Evolutionary conservation across 1,284 basidiomycete species (phyloP), one percentile per base, ranked within the genome.

Genomic region (Singerocomus inundabilis): DNA sequence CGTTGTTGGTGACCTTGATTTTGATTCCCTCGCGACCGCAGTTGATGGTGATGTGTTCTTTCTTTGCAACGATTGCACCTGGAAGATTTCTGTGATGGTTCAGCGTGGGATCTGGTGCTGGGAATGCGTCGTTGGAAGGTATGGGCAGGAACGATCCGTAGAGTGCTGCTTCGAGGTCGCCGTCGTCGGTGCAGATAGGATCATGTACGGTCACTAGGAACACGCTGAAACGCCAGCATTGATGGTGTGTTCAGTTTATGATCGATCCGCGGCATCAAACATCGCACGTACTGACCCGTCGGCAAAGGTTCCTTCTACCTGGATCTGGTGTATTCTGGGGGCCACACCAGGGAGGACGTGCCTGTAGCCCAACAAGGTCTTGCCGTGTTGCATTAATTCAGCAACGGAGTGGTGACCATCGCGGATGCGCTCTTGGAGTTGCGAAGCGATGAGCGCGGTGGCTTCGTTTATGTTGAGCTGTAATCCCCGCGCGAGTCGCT

Each of bases 191-290:
- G 63, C 89, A 93, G 53, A 99, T 85, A 5, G 96, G 96, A 59
- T 96, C 85, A 64, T 98, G 93, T 0, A 98, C 91, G 0, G 94
- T 95, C 26, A 97, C 93, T 15, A 98, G 80, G 71, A 97, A 98
- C 0, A 94, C 91, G 5, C 93, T 50, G 45, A 34, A 39, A 31
- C 21, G 26, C 32, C 32, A 16, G 38, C 38, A 30, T 43, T 39
- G 18, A 38, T 9, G 15, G 26, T 16, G 15, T 37, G 30, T 12
- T 47, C 15, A 46, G 21, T 12, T 13, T 5, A 15, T 4, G 25
- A 47, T 15, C 38, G 28, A 31, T 29, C 16, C 16, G 35, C 5
- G 7, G 13, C 10, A 26, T 3, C 5, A 12, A 15, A 21, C 7
- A n/a, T n/a, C n/a, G n/a, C n/a, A n/a, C n/a, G n/a, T n/a, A 70